Conservation (phyloP, 306 rosid species). For the Quercus bicolor region DNA sequence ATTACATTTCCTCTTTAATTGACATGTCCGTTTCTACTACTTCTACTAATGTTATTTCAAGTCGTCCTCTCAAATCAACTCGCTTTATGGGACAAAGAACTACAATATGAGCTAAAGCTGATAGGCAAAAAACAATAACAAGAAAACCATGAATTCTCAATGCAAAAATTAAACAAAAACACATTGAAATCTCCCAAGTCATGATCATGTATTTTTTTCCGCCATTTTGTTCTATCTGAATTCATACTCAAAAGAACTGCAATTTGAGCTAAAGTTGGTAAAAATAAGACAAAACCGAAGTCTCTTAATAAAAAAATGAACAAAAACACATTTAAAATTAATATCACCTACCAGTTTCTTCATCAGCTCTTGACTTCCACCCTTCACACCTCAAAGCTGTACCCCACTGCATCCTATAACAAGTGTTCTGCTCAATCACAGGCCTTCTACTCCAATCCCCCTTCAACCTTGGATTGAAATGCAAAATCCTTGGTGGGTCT, state of each 20-base stretch:
- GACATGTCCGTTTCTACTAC: too few species aligned
- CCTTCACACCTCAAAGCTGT: slow-evolving; percentile 83
- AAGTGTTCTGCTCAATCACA: slow-evolving; percentile 84
- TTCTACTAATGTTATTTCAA: too few species aligned
- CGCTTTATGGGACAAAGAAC: too few species aligned
- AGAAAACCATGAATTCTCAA: background rate
- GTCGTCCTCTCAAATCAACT: too few species aligned
- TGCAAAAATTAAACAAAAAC: background rate
- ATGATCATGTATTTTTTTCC: too few species aligned
- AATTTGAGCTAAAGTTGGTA: too few species aligned
- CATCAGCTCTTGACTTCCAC: slow-evolving; percentile 79
- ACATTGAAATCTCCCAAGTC: background rate
- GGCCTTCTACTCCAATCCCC: slow-evolving; percentile 97
- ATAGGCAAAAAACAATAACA: background rate
- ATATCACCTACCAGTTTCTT: slow-evolving; percentile 64
- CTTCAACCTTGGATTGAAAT: slow-evolving; percentile 90
- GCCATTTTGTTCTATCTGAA: too few species aligned
- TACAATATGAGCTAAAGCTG: too few species aligned
- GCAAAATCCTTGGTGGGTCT: slow-evolving; percentile 88
- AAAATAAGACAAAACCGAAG: background rate
- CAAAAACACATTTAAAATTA: background rate
- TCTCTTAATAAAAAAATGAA: background rate
- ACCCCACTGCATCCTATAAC: slow-evolving; percentile 97
- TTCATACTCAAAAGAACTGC: too few species aligned
- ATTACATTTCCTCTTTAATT: too few species aligned